Evolutionary conservation across 805 yeast species (phyloP).

Genomic region (Scheffersomyces lignosus): DNA sequence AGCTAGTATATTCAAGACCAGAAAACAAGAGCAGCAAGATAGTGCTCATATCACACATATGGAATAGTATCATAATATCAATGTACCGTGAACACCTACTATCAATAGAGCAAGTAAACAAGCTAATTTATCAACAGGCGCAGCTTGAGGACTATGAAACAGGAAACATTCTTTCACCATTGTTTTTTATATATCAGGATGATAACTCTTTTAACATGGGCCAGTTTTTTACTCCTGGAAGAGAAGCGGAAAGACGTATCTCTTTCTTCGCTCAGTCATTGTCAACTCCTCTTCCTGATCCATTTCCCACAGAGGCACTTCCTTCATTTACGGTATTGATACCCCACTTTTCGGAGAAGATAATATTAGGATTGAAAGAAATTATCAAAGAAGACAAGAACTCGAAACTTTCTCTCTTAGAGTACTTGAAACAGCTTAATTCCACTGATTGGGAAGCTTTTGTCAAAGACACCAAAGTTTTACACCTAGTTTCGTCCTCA

Average conservation of each 20-base stretch:
- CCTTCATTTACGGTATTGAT: constrained; percentile 52
- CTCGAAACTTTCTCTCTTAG: constrained; percentile 62
- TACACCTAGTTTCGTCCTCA: constrained; percentile 8
- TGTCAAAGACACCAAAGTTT: constrained; percentile 69
- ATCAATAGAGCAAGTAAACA: constrained; percentile 41
- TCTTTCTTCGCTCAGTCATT: constrained; percentile 56
- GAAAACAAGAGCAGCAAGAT: constrained; percentile 8
- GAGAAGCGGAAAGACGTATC: constrained; percentile 53
- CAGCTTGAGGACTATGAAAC: not conserved
- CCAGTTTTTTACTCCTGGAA: constrained; percentile 43
- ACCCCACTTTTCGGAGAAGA: constrained; percentile 55
- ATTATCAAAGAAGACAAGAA: constrained; percentile 45
- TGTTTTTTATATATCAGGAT: constrained; percentile 50
- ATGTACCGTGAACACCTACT: constrained; percentile 39
- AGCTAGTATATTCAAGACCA: constrained; percentile 17
- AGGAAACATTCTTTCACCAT: constrained; percentile 33
- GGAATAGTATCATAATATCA: constrained; percentile 16
- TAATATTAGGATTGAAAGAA: constrained; percentile 44
- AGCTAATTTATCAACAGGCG: constrained; percentile 23
- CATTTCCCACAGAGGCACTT: constrained; percentile 47
- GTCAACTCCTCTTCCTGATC: constrained; percentile 49
- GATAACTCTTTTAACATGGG: constrained; percentile 36
- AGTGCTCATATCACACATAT: constrained; percentile 14
- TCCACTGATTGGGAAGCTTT: constrained; percentile 80
- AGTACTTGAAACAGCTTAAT: constrained; percentile 71